A percentile compares a stretch with the other conserved stretches of the same genome.
Evolutionary conservation across 2,329 filamentous ascomycete genomes (phyloP).

Genomic region (Westerdykella sp.): DNA sequence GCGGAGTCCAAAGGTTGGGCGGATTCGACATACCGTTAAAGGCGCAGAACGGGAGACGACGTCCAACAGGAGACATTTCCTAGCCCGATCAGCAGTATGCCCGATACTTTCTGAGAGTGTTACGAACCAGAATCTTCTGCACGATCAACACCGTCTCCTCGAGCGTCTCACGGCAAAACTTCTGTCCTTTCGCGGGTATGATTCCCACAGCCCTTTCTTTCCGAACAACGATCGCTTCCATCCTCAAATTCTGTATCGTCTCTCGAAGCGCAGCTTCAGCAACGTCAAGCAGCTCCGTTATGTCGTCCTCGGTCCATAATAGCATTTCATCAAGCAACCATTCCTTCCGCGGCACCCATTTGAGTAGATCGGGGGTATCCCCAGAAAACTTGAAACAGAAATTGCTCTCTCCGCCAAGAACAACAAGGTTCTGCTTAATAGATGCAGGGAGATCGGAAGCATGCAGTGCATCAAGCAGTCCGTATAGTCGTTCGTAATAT

Average conservation of each 20-base stretch:
- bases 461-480: constrained; percentile 73
- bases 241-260: constrained; percentile 70
- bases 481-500: constrained; percentile 82
- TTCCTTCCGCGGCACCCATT: constrained; percentile 55
- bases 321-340: constrained; percentile 78
- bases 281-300: constrained; percentile 75
- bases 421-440: constrained; percentile 73
- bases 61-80: constrained; percentile 68
- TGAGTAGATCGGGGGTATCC: constrained; percentile 59
- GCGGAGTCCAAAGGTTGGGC: constrained; percentile 1
- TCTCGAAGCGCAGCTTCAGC: constrained; percentile 79
- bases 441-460: constrained; percentile 56
- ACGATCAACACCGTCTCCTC: constrained; percentile 95
- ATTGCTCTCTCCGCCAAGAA: constrained; percentile 94
- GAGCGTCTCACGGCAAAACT: constrained; percentile 78
- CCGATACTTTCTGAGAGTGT: neutral
- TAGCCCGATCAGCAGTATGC: constrained; percentile 13
- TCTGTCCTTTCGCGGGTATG: constrained; percentile 52
- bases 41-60: constrained; percentile 79
- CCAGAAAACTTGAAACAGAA: constrained; percentile 80
- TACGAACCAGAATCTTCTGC: constrained; percentile 67
- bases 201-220: constrained; percentile 67
- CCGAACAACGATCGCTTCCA: constrained; percentile 73
- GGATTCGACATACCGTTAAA: constrained; percentile 63
- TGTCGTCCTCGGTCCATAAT: constrained; percentile 68